phyloP scores from a whole-genome alignment of 768 basidiomycete species.

The Tulasnella sp. region DNA sequence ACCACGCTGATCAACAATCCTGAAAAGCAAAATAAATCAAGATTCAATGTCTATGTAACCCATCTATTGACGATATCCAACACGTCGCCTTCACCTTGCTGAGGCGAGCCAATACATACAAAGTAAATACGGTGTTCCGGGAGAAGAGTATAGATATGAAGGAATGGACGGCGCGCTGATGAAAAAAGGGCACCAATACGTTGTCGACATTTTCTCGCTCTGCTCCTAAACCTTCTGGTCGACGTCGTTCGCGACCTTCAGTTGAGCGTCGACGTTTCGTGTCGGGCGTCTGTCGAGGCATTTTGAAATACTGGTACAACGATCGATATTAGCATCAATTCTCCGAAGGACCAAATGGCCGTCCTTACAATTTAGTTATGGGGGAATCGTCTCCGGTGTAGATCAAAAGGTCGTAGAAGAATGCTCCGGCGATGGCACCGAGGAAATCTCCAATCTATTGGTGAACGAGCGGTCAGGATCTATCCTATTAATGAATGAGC shows the following conservation, averaged over 20 bases:
- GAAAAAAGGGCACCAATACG: neutral
- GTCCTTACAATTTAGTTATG: neutral
- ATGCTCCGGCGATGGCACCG: slow-evolving; percentile 50
- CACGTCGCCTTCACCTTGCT: neutral
- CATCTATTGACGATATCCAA: neutral
- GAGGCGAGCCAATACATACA: slow-evolving; percentile 1
- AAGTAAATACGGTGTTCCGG: neutral
- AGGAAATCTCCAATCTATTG: slow-evolving; percentile 38
- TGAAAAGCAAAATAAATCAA: neutral
- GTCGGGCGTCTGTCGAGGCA: neutral
- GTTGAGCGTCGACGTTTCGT: neutral
- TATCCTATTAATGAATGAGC: neutral
- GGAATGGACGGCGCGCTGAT: neutral
- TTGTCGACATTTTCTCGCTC: neutral
- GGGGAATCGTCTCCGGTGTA: slow-evolving; percentile 52
- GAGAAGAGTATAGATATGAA: neutral
- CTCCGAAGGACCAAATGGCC: neutral
- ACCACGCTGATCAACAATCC: neutral
- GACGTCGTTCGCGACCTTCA: neutral
- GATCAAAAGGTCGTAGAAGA: slow-evolving; percentile 58
- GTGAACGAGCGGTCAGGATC: neutral
- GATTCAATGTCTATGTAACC: neutral
- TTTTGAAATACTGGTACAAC: neutral
- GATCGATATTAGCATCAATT: neutral
- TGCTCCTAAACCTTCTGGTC: neutral